phyloP scores from a whole-genome alignment of 2,329 filamentous ascomycete genomes.

The Incumbomyces delicatus region DNA sequence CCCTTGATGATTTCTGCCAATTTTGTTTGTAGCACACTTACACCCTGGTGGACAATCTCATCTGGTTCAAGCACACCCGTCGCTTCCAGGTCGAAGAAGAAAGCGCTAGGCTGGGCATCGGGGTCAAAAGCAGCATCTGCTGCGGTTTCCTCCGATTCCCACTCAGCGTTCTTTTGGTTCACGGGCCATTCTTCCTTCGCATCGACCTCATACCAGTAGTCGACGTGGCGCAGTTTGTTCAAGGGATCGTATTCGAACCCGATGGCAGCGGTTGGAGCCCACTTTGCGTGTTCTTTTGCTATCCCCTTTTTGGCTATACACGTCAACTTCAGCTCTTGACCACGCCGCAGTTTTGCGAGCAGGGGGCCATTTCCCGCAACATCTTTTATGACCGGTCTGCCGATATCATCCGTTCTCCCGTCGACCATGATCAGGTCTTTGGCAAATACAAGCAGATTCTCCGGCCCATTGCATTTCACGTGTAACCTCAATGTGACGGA shows the following conservation, averaged over 20 bases:
- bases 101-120: slow-evolving; percentile 70
- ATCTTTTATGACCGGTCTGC: slow-evolving; percentile 74
- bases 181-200: slow-evolving; percentile 69
- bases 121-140: slow-evolving; percentile 86
- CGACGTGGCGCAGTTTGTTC: slow-evolving; percentile 86
- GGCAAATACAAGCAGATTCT: slow-evolving; percentile 88
- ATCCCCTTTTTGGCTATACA: background rate
- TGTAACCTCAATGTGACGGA: slow-evolving; percentile 76
- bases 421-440: slow-evolving; percentile 70
- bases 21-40: slow-evolving; percentile 82
- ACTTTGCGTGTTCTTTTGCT: slow-evolving; percentile 90
- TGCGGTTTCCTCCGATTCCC: slow-evolving; percentile 70
- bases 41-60: slow-evolving; percentile 76
- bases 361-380: slow-evolving; percentile 70
- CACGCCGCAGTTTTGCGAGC: slow-evolving; percentile 81
- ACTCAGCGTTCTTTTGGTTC: slow-evolving; percentile 45
- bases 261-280: slow-evolving; percentile 84
- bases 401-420: slow-evolving; percentile 64
- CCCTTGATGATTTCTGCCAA: slow-evolving; percentile 68
- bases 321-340: slow-evolving; percentile 33
- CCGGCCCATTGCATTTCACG: slow-evolving; percentile 60
- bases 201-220: slow-evolving; percentile 91
- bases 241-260: slow-evolving; percentile 98
- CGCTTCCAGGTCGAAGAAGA: slow-evolving; percentile 91
- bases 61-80: slow-evolving; percentile 84